Conservation (phyloP, 2,329 filamentous ascomycete species). For the Neonectria punicea region DNA sequence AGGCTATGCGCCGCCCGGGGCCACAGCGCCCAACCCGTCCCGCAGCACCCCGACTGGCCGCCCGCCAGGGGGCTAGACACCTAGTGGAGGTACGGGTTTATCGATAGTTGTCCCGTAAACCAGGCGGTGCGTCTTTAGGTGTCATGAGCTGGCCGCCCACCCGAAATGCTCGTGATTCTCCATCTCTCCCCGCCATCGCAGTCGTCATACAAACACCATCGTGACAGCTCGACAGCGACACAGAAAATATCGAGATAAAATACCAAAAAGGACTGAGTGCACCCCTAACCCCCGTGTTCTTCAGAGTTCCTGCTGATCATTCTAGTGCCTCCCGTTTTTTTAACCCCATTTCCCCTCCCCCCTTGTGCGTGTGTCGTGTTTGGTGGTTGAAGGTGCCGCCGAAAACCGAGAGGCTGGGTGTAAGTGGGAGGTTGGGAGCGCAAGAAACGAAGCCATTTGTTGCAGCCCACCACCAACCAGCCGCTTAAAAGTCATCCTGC, state of each 20-base stretch:
- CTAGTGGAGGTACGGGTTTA: slow-evolving; percentile 18
- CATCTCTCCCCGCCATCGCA: slow-evolving; percentile 28
- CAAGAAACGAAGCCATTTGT: slow-evolving; percentile 36
- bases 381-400: slow-evolving; percentile 28
- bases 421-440: slow-evolving; percentile 51
- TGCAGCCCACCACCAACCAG: slow-evolving; percentile 39
- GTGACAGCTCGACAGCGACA: slow-evolving; percentile 18
- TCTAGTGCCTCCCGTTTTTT: slow-evolving; percentile 32
- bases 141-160: slow-evolving; percentile 40
- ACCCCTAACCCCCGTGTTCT: slow-evolving; percentile 8
- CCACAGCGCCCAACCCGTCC: slow-evolving; percentile 22
- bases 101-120: slow-evolving; percentile 46
- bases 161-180: background rate
- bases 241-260: background rate
- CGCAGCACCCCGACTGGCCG: slow-evolving; percentile 15
- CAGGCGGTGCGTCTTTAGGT: slow-evolving; percentile 23
- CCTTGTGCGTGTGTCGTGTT: slow-evolving; percentile 22
- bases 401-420: slow-evolving; percentile 47
- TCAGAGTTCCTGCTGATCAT: slow-evolving; percentile 33
- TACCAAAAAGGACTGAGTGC: slow-evolving; percentile 35
- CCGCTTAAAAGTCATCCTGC: slow-evolving; percentile 48
- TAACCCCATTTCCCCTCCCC: background rate
- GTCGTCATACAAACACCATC: slow-evolving; percentile 26
- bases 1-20: slow-evolving; percentile 22
- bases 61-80: slow-evolving; percentile 2